phyloP scores from a whole-genome alignment of 2,329 filamentous ascomycete species.

The Alternaria ethzedia region DNA sequence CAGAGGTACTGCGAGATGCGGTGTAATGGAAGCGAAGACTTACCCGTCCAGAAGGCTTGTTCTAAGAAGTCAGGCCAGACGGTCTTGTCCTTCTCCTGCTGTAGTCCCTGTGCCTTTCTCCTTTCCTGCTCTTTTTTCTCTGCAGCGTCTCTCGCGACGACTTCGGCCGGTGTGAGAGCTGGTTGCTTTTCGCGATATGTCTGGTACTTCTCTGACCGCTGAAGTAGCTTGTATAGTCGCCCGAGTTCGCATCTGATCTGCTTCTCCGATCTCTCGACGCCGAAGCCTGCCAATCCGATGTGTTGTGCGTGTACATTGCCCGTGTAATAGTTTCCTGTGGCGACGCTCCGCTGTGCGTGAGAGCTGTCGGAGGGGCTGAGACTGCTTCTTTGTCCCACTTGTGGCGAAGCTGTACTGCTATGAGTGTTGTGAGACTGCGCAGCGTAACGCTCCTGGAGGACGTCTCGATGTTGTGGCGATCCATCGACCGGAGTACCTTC shows the following conservation, averaged over 20 bases:
- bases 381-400: slow-evolving; percentile 41
- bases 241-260: slow-evolving; percentile 38
- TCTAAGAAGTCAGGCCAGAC: slow-evolving; percentile 57
- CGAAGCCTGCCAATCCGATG: slow-evolving; percentile 24
- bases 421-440: slow-evolving; percentile 48
- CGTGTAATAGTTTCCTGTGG: slow-evolving; percentile 33
- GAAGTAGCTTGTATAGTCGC: slow-evolving; percentile 37
- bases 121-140: slow-evolving; percentile 21
- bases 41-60: slow-evolving; percentile 57
- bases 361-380: slow-evolving; percentile 36
- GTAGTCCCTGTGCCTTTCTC: slow-evolving; percentile 19
- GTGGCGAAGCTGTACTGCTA: slow-evolving; percentile 16
- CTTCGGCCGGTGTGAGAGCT: slow-evolving; percentile 20
- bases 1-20: not conserved
- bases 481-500: slow-evolving; percentile 27
- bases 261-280: slow-evolving; percentile 34
- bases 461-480: slow-evolving; percentile 29
- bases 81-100: slow-evolving; percentile 46
- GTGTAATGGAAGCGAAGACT: slow-evolving; percentile 1
- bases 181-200: slow-evolving; percentile 55
- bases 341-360: slow-evolving; percentile 24
- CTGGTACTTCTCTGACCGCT: slow-evolving; percentile 50
- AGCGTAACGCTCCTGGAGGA: slow-evolving; percentile 52
- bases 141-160: slow-evolving; percentile 28
- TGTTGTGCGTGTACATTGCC: slow-evolving; percentile 33